A percentile compares a stretch with the other conserved stretches of the same genome.
Conservation (phyloP, 1,284 basidiomycete species). For the Stereum hirsutum region DNA sequence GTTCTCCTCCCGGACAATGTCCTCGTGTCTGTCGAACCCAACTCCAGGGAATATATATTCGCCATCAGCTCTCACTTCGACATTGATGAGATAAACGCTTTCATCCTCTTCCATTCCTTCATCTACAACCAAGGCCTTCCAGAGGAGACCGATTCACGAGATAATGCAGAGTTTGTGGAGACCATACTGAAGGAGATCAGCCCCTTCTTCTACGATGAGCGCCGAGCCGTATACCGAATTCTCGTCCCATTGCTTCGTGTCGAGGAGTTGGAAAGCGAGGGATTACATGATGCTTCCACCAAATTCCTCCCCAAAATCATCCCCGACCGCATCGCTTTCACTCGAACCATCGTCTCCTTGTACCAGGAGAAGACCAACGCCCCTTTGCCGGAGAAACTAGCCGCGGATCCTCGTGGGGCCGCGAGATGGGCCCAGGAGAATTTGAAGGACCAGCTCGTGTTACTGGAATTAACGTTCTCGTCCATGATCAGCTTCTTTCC, state of each 20-base stretch:
- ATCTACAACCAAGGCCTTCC: slow-evolving; percentile 72
- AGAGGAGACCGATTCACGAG: slow-evolving; percentile 32
- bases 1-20: slow-evolving; percentile 59
- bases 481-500: slow-evolving; percentile 73
- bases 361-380: slow-evolving; percentile 47
- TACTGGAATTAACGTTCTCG: slow-evolving; percentile 82
- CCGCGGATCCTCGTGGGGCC: slow-evolving; percentile 49
- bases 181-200: slow-evolving; percentile 66
- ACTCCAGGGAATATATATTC: slow-evolving; percentile 58
- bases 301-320: slow-evolving; percentile 52
- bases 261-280: slow-evolving; percentile 44
- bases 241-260: slow-evolving; percentile 59
- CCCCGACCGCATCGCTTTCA: slow-evolving; percentile 51
- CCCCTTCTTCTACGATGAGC: slow-evolving; percentile 74
- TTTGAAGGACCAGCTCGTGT: slow-evolving; percentile 66
- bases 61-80: slow-evolving; percentile 63
- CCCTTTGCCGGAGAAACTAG: slow-evolving; percentile 40
- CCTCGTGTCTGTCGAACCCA: slow-evolving; percentile 48
- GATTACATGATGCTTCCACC: slow-evolving; percentile 43
- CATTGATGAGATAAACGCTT: slow-evolving; percentile 70
- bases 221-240: slow-evolving; percentile 55
- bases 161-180: slow-evolving; percentile 37
- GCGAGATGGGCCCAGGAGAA: slow-evolving; percentile 76
- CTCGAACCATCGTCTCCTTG: slow-evolving; percentile 43
- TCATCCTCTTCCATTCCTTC: slow-evolving; percentile 66